Evolutionary conservation across 2,329 filamentous ascomycete genomes (phyloP).

Genomic region (Diaporthe sp.): DNA sequence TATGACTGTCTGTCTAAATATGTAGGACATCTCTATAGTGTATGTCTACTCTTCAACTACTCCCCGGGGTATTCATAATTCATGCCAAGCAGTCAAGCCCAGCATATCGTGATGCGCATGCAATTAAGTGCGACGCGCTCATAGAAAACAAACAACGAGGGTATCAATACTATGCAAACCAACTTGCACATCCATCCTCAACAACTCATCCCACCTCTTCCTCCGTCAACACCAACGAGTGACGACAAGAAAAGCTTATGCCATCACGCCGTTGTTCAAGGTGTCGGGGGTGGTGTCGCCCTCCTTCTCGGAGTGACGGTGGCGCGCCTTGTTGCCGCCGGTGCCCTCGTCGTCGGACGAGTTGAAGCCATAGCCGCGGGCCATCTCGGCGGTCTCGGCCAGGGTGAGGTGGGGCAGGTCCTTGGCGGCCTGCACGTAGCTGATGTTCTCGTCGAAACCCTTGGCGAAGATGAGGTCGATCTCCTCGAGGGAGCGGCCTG

Average conservation of each 20-base stretch:
- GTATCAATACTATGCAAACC: slow-evolving; percentile 18
- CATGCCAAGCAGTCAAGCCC: slow-evolving; percentile 25
- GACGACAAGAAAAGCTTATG: not conserved
- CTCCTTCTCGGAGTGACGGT: slow-evolving; percentile 30
- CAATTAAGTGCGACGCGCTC: slow-evolving; percentile 7
- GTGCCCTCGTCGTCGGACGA: slow-evolving; percentile 32
- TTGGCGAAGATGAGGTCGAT: slow-evolving; percentile 58
- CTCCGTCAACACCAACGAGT: not conserved
- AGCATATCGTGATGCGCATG: slow-evolving; percentile 22
- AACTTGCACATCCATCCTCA: not conserved
- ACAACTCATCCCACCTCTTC: not conserved
- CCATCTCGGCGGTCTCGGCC: slow-evolving; percentile 32
- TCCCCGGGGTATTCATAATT: slow-evolving; percentile 29
- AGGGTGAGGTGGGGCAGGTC: slow-evolving; percentile 30
- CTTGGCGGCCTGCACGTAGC: slow-evolving; percentile 32
- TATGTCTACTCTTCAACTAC: not conserved
- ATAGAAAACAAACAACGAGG: slow-evolving; percentile 23
- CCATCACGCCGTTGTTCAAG: slow-evolving; percentile 32
- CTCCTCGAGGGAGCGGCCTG: slow-evolving; percentile 66
- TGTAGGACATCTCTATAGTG: not conserved
- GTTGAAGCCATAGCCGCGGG: slow-evolving; percentile 32
- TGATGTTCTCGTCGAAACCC: slow-evolving; percentile 31
- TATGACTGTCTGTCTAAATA: slow-evolving; percentile 6
- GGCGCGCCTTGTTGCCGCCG: slow-evolving; percentile 7
- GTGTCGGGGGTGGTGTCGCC: slow-evolving; percentile 12